These are phyloP conservation scores for Extremus antarcticus DNA, from an alignment of 495 filamentous ascomycete species.

Conservation along the genomic window DNA sequence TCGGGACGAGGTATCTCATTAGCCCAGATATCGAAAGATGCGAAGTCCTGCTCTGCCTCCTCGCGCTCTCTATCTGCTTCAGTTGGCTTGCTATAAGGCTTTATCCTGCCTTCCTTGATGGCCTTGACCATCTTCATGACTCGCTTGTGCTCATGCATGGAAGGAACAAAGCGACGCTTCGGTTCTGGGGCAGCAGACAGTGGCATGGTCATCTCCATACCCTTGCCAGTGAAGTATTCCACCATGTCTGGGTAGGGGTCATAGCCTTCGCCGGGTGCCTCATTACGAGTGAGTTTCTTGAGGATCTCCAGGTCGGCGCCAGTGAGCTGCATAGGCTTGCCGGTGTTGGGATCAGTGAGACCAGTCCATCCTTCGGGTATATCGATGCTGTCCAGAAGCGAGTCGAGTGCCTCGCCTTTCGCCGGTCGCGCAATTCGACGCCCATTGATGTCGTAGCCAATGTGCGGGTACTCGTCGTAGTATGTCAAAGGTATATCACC, in stretches of 20 bases:
- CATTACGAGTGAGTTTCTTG: slow-evolving; percentile 80
- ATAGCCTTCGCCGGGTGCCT: slow-evolving; percentile 75
- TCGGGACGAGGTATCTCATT: slow-evolving; percentile 74
- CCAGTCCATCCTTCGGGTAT: slow-evolving; percentile 98
- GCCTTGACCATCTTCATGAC: slow-evolving; percentile 97
- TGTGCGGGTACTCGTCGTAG: slow-evolving; percentile 96
- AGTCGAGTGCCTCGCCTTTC: slow-evolving; percentile 87
- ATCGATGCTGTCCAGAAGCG: slow-evolving; percentile 88
- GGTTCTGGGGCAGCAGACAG: slow-evolving; percentile 89
- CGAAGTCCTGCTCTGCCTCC: slow-evolving; percentile 50
- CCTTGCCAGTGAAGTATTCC: slow-evolving; percentile 81
- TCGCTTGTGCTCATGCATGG: slow-evolving; percentile 94
- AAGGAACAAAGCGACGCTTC: slow-evolving; percentile 89
- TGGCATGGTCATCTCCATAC: slow-evolving; percentile 72
- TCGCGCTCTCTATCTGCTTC: slow-evolving; percentile 43
- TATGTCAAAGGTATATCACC: slow-evolving; percentile 88
- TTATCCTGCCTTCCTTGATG: slow-evolving; percentile 84
- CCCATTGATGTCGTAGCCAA: slow-evolving; percentile 97
- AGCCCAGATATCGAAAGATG: slow-evolving; percentile 84
- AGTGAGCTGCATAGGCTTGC: slow-evolving; percentile 79
- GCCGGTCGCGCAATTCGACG: slow-evolving; percentile 95
- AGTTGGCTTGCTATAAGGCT: slow-evolving; percentile 75
- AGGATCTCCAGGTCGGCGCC: slow-evolving; percentile 82
- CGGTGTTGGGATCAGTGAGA: slow-evolving; percentile 82
- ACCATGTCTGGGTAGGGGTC: slow-evolving; percentile 84